These are phyloP conservation scores for Parastagonospora nodorum DNA, from an alignment of 2,329 filamentous ascomycete species.

Conservation along the genomic window DNA sequence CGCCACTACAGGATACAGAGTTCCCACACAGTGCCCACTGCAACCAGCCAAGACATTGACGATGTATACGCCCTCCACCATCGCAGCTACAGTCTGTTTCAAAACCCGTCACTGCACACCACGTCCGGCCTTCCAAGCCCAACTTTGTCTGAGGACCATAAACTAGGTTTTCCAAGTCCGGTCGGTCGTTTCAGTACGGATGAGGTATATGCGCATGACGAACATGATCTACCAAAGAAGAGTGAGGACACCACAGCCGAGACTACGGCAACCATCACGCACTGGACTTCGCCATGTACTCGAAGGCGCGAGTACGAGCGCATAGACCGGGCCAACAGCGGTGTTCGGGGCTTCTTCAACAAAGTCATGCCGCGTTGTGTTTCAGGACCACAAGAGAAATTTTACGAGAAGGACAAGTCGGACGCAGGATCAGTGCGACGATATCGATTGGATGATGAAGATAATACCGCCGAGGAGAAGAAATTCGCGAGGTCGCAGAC, in stretches of 20 bases:
- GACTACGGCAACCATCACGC: constrained; percentile 36
- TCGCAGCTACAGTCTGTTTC: constrained; percentile 44
- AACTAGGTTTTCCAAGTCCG: constrained; percentile 8
- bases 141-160: constrained; percentile 24
- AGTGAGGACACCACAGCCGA: constrained; percentile 19
- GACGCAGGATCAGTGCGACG: constrained; percentile 45
- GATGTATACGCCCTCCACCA: constrained; percentile 48
- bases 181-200: constrained; percentile 24
- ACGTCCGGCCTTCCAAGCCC: constrained; percentile 26
- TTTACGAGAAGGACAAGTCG: constrained; percentile 44
- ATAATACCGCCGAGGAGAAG: constrained; percentile 31
- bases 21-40: constrained; percentile 31
- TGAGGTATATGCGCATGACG: constrained; percentile 14
- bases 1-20: constrained; percentile 44
- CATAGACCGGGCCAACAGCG: constrained; percentile 46
- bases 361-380: constrained; percentile 41
- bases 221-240: constrained; percentile 17
- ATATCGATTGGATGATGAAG: constrained; percentile 41
- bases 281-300: constrained; percentile 46
- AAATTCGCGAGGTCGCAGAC: constrained; percentile 16
- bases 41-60: constrained; percentile 41
- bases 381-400: constrained; percentile 37
- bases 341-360: constrained; percentile 40
- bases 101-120: constrained; percentile 36
- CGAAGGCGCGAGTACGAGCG: constrained; percentile 42